Percentiles rank a stretch among this genome's conserved stretches.
Evolutionary conservation across 208 protist species (phyloP).

Genomic region (Sergeia podlipaevii): DNA sequence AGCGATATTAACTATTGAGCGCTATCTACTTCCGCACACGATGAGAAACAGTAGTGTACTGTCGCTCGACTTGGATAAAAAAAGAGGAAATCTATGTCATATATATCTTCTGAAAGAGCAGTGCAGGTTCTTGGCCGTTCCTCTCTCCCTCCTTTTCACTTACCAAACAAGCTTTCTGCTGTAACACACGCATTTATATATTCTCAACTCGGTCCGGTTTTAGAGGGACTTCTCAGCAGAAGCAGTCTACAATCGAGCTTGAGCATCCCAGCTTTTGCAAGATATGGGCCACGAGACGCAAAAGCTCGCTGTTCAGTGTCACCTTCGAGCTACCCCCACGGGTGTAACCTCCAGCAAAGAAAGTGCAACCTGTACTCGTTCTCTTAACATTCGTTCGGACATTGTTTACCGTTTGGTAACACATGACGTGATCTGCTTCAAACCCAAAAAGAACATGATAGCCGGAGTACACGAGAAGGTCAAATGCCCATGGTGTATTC

Average conservation of each 20-base stretch:
- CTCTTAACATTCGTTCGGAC: slow-evolving; percentile 17
- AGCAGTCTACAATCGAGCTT: slow-evolving; percentile 25
- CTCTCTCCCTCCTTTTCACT: no score
- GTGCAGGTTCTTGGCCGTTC: no score
- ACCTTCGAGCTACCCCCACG: slow-evolving; percentile 9
- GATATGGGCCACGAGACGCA: slow-evolving; percentile 13
- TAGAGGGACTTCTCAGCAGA: no score
- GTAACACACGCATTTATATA: no score
- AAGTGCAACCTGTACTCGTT: slow-evolving; percentile 13
- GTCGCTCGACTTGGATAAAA: no score
- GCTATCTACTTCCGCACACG: no score
- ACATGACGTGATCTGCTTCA: slow-evolving; percentile 20
- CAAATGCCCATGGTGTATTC: slow-evolving; percentile 24
- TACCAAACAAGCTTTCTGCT: no score
- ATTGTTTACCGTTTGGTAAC: slow-evolving; percentile 33
- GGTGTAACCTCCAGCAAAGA: slow-evolving; percentile 22
- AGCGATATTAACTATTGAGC: no score
- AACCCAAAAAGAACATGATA: slow-evolving; percentile 34
- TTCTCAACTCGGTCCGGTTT: no score
- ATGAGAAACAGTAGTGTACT: no score
- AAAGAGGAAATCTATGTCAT: no score
- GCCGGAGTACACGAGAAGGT: slow-evolving; percentile 35
- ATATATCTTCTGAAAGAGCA: no score
- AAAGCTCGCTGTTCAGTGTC: slow-evolving; percentile 16
- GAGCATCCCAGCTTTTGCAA: slow-evolving; percentile 28